Conservation (phyloP, 495 filamentous ascomycete species). For the Umbilicaria muhlenbergii region DNA sequence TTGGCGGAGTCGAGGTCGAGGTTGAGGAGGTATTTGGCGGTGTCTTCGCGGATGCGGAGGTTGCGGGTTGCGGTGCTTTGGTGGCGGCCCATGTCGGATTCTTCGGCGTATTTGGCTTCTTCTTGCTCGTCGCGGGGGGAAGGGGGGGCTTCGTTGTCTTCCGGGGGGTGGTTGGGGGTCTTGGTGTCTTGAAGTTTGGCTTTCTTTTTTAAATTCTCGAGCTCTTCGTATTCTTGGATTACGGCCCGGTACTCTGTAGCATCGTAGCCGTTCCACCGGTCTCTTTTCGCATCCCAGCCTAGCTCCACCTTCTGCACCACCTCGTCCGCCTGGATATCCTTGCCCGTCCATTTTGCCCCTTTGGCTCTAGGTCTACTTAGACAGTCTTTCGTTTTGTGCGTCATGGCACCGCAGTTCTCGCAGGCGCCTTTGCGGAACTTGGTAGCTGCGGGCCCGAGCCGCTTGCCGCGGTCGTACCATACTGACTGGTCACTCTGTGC, state of each 20-base stretch:
- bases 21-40: conserved; percentile 93
- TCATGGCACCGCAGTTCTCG: conserved; percentile 95
- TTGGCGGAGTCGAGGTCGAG: conserved; percentile 92
- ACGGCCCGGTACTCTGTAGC: conserved; percentile 70
- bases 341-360: conserved; percentile 85
- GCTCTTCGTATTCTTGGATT: conserved; percentile 71
- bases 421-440: conserved; percentile 97
- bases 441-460: conserved; percentile 67
- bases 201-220: conserved; percentile 64
- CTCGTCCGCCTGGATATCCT: conserved; percentile 87
- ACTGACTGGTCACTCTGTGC: conserved; percentile 46
- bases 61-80: conserved; percentile 84
- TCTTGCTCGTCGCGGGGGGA: conserved; percentile 29
- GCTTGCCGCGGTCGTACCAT: conserved; percentile 83
- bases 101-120: conserved; percentile 77
- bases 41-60: conserved; percentile 85
- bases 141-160: conserved; percentile 17
- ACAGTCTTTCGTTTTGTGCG: conserved; percentile 90
- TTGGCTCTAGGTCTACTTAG: conserved; percentile 76
- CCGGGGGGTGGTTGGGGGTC: conserved; percentile 12
- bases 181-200: conserved; percentile 18
- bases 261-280: conserved; percentile 96
- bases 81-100: conserved; percentile 89
- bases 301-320: conserved; percentile 67
- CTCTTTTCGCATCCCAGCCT: conserved; percentile 96